Base-by-base conservation (phyloP, 345 rosid species). In the Turritis glabra region DNA sequence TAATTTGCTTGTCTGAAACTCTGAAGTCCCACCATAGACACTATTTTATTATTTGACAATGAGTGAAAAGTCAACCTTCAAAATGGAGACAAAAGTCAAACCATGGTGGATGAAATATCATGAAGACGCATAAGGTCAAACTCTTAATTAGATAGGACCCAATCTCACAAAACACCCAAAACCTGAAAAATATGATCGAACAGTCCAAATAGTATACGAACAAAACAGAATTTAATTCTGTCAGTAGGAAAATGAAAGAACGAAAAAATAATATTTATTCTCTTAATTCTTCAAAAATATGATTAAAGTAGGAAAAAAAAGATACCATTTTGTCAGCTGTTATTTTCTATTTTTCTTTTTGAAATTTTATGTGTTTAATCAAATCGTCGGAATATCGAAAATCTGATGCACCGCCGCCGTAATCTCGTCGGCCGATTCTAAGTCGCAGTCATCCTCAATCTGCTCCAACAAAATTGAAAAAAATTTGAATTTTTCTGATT, bases 401-500 rank as follows among this genome's bases (percentile, higher is more conserved):
- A 85, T 86, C 69, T 79, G 81, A 78, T 77, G 79, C 59, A 80
- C 88, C 23, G 84, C 86, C 62, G 84, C 80, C 46, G 79, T 86
- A 30, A 90, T 82, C 81, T 85, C 89, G 41, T 84, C 89, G 5
- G 81, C 85, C 8, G 91, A 81, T 61, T 80, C 84, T 40, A 90
- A 66, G 51, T 80, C 77, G 68, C 93, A 90, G 0, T 80, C 88
- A 19, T 88, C 90, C 72, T 88, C 96, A 64, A 85, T 83, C 96
- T 90, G 76, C 53, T 67, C 11, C 63, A 58, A 4, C 18, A 1
- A 48, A 14, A 17, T 43, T 2, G 8, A 23, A 33, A 19, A 5
- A 47, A 32, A 54, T 15, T 27, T 9, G 26, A 27, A 5, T 27
- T 27, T 41, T 21, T 30, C 1, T 32, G 23, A 27, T 47, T 60